Conservation (phyloP, 2,329 filamentous ascomycete genomes). For the Nigrospora sphaerica region DNA sequence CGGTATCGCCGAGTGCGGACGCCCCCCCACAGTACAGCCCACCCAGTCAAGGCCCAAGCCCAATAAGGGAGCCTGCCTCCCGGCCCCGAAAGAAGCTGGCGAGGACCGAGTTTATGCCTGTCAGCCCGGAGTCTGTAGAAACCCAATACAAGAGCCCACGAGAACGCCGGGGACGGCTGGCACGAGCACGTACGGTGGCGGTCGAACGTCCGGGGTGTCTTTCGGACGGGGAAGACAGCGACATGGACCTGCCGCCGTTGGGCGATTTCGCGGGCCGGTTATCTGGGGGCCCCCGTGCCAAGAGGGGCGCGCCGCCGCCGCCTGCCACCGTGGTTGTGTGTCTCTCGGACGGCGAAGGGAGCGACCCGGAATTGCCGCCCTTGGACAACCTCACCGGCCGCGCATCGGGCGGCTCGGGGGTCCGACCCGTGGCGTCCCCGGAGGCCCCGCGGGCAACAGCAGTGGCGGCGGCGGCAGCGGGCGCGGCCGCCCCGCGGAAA, state of each 20-base stretch:
- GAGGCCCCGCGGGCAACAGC: neutral
- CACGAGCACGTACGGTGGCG: slow-evolving; percentile 14
- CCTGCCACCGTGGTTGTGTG: neutral
- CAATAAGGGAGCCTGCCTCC: slow-evolving; percentile 8
- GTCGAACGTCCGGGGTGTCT: neutral
- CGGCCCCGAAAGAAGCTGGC: slow-evolving; percentile 16
- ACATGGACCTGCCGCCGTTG: slow-evolving; percentile 17
- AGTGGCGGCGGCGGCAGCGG: neutral
- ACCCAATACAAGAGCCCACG: neutral
- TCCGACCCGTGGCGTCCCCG: neutral
- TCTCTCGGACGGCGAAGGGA: neutral
- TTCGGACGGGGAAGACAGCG: slow-evolving; percentile 1
- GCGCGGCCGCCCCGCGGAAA: neutral
- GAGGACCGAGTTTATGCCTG: slow-evolving; percentile 19
- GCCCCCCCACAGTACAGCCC: slow-evolving; percentile 2
- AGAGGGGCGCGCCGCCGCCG: neutral
- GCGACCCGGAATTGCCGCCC: slow-evolving; percentile 15
- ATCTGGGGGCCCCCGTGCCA: neutral
- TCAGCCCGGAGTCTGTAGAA: neutral
- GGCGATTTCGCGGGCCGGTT: slow-evolving; percentile 8
- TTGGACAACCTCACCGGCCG: slow-evolving; percentile 10
- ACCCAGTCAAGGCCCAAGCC: slow-evolving; percentile 6
- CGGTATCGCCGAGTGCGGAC: neutral
- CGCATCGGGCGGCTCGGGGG: neutral
- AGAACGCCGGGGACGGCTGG: slow-evolving; percentile 4